Base-by-base conservation (phyloP, 345 rosid species). In the Acer yangbiense region DNA sequence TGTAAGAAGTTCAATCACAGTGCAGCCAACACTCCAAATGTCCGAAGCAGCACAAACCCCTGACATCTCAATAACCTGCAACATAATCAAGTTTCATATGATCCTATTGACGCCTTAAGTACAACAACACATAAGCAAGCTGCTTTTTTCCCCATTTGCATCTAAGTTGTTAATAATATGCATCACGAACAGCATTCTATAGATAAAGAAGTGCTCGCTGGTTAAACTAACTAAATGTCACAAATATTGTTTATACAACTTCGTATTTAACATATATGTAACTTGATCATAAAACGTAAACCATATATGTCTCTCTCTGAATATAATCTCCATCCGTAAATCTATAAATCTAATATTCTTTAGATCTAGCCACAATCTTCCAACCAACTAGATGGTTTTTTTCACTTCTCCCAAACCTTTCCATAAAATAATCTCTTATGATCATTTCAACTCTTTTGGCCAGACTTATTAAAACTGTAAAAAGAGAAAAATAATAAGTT, bases 41-140 rank as follows among this genome's bases (percentile, higher is more conserved):
- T 97, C 99, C 57, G 99, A 97, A 67, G 98, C 98, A 70, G 99
- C 98, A 86, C 98, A 97, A 88, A 97, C 99, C 71, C 99, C 99
- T 0, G 98, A 91, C 98, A 97, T 91, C 87, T 94, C 98, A 86
- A 97, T 97, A 80, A 94, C 99, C 99, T 97, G 91, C 72, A 86
- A 79, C 63, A 87, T 39, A 52, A 75, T 82, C 72, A 61, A 77
- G 52, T 61, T 63, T 74, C 62, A 71, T 78, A 55, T 79, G 48
- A 77, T 50, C 67, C 57, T 14, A 10, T 1, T 73, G 32, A 68
- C 50, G 32, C 43, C 69, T 76, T 50, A 43, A 76, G 44, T 58
- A 60, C 35, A 35, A 41, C 68, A 75, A 63, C 55, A 67, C 21
- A 62, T 29, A 12, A 18, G 64, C 16, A 25, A 65, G 14, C 27